Evolutionary conservation across 1,284 basidiomycete species (phyloP), one percentile per base, ranked within the genome.

Genomic region (Ceratobasidium sp.): DNA sequence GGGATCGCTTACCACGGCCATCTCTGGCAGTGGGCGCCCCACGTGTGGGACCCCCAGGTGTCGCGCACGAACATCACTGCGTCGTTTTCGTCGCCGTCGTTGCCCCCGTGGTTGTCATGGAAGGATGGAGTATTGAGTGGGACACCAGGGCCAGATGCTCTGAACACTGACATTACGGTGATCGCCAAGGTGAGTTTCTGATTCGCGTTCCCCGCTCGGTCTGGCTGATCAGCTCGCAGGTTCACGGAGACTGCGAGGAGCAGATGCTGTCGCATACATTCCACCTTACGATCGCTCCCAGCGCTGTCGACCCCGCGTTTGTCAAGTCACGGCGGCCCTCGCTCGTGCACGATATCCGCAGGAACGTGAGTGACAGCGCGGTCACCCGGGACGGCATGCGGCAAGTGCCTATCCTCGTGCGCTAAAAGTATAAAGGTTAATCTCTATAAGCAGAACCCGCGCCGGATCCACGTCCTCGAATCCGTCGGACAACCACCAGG

Each of bases 11-110:
- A 81, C 84, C 81, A 83, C 62, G 44, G 94, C 76, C 84, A 95
- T n/a, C 88, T 88, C 68, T 98, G 96, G 95, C 88, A 90, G 49
- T 99, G 97, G 95, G 89, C 92, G 68, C 95, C 98, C 52, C 92
- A 95, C 78, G 92, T 99, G 66, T 99, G 97, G 96, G 97, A 99
- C 85, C 97, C 97, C 8, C 97, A 99, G 84, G 92, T 92, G 40
- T 91, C 93, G 9, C 91, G 93, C 77, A 86, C 91, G 71, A 95
- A 92, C 81, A 85, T 96, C 80, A 90, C 92, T 76, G 94, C 97
- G 43, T 86, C 88, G 34, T 98, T 93, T 82, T 90, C 86, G 79
- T 96, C 94, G 0, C 94, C 95, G 13, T 87, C 86, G 64, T 87
- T 97, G 19, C 96, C 97, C 0, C 81, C 89, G 0, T 99, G 97